phyloP scores from a whole-genome alignment of 2,329 filamentous ascomycete species.

The Plenodomus biglobosus region DNA sequence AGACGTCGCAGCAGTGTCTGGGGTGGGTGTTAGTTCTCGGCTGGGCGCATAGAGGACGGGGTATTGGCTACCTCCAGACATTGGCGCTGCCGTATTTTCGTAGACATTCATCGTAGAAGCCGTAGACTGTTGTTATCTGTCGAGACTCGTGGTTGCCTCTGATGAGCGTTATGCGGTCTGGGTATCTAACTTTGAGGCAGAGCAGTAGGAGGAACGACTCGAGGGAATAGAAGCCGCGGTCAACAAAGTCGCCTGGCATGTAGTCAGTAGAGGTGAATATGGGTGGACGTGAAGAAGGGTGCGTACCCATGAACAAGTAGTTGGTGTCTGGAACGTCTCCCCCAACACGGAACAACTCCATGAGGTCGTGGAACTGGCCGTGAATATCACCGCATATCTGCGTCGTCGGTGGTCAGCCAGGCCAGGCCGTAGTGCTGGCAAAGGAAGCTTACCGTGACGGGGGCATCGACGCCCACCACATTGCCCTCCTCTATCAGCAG shows the following conservation, averaged over 20 bases:
- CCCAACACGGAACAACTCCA: constrained; percentile 93
- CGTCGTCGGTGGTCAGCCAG: constrained; percentile 3
- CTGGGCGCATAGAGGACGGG: rapidly evolving
- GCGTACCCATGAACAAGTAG: constrained; percentile 89
- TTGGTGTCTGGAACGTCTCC: constrained; percentile 94
- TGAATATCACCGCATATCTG: constrained; percentile 84
- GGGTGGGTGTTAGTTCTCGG: constrained; percentile 1
- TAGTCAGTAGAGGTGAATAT: constrained; percentile 2
- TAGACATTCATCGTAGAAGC: constrained; percentile 96
- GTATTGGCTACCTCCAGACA: constrained; percentile 66
- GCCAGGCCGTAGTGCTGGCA: background rate
- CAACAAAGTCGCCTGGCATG: constrained; percentile 82
- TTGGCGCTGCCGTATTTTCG: constrained; percentile 96
- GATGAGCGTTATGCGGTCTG: constrained; percentile 94
- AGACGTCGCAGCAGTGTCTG: constrained; percentile 87
- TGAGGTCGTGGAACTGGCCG: constrained; percentile 93
- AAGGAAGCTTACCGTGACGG: constrained; percentile 70
- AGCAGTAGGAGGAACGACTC: constrained; percentile 95
- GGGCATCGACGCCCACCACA: constrained; percentile 91
- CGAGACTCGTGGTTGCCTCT: constrained; percentile 94
- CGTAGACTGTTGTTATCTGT: constrained; percentile 96
- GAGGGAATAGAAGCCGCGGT: constrained; percentile 96
- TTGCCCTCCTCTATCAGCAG: constrained; percentile 97
- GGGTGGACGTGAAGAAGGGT: background rate
- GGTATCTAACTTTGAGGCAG: constrained; percentile 95